These are phyloP conservation scores for Penicillium goetzii DNA, from an alignment of 495 filamentous ascomycete species.

Conservation along the genomic window DNA sequence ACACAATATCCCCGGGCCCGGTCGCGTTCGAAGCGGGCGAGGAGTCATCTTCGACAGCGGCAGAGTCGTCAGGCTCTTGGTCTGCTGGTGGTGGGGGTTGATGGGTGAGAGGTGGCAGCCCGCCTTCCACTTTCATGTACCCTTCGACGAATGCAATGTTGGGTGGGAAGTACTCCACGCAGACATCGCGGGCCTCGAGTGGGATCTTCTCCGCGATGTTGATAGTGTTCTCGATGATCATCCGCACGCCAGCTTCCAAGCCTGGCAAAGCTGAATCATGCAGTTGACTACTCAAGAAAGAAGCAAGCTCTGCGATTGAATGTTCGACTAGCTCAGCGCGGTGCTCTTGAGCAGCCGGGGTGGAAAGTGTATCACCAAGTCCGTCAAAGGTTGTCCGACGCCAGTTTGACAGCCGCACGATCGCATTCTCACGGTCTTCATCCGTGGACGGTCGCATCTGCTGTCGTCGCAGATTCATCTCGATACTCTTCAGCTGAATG, in stretches of 20 bases:
- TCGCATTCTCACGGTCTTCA: conserved; percentile 88
- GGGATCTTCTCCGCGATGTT: conserved; percentile 86
- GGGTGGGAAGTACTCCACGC: conserved; percentile 80
- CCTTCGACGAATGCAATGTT: conserved; percentile 65
- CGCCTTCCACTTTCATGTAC: conserved; percentile 83
- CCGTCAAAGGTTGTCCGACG: conserved; percentile 92
- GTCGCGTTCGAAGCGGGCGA: conserved; percentile 33
- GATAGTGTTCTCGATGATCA: conserved; percentile 92
- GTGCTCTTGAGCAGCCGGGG: conserved; percentile 63
- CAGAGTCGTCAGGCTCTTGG: conserved; percentile 25
- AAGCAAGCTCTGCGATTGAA: conserved; percentile 72
- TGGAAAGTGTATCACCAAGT: conserved; percentile 71
- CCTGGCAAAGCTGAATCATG: conserved; percentile 75
- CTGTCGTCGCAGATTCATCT: conserved; percentile 80
- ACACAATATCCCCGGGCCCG: conserved; percentile 37
- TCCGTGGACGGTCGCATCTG: conserved; percentile 70
- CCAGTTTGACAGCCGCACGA: conserved; percentile 89
- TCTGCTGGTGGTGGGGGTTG: conserved; percentile 42
- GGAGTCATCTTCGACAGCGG: conserved; percentile 47
- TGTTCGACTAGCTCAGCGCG: conserved; percentile 66
- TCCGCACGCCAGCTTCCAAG: conserved; percentile 77
- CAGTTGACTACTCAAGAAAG: conserved; percentile 68
- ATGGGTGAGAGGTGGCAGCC: conserved; percentile 70
- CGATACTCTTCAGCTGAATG: conserved; percentile 78
- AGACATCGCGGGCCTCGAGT: conserved; percentile 87